Percentiles rank a stretch among this genome's conserved stretches.
phyloP scores from a whole-genome alignment of 441 rosid species.

The Geranium incanum region DNA sequence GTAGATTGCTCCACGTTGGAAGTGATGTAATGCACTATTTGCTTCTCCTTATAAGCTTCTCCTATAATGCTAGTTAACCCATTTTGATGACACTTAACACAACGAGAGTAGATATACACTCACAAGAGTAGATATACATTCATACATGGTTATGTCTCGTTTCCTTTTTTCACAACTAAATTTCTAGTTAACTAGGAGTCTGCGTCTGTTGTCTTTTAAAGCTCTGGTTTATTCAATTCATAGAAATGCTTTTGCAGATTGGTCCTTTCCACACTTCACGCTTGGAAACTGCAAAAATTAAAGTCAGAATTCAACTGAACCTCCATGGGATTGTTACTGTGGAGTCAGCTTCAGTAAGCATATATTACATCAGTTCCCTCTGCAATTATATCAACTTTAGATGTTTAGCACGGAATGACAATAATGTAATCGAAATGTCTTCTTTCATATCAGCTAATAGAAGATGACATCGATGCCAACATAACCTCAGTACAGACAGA shows the following conservation, averaged over 20 bases:
- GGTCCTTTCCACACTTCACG: slow-evolving; percentile 47
- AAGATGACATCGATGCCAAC: slow-evolving; percentile 26
- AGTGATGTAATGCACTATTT: background rate
- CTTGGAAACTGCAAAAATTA: slow-evolving; percentile 42
- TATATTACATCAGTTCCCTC: slow-evolving; percentile 7
- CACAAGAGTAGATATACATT: background rate
- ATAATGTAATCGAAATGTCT: slow-evolving; percentile 9
- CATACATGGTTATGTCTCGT: background rate
- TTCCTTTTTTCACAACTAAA: background rate
- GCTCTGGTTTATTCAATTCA: slow-evolving; percentile 9
- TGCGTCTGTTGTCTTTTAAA: background rate
- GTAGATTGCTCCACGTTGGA: background rate
- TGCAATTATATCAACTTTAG: background rate
- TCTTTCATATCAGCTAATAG: slow-evolving; percentile 35
- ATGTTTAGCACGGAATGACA: background rate
- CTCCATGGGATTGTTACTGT: slow-evolving; percentile 56
- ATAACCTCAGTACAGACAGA: slow-evolving; percentile 11
- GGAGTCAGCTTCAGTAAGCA: slow-evolving; percentile 53
- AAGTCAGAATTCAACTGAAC: slow-evolving; percentile 52
- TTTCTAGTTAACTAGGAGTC: background rate
- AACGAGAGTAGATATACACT: background rate
- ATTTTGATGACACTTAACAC: background rate
- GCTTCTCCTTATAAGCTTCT: background rate
- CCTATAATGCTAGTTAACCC: background rate
- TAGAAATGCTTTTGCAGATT: slow-evolving; percentile 35